These are phyloP conservation scores for Ophiostoma quercus DNA, from an alignment of 2,329 filamentous ascomycete genomes.

Conservation along the genomic window DNA sequence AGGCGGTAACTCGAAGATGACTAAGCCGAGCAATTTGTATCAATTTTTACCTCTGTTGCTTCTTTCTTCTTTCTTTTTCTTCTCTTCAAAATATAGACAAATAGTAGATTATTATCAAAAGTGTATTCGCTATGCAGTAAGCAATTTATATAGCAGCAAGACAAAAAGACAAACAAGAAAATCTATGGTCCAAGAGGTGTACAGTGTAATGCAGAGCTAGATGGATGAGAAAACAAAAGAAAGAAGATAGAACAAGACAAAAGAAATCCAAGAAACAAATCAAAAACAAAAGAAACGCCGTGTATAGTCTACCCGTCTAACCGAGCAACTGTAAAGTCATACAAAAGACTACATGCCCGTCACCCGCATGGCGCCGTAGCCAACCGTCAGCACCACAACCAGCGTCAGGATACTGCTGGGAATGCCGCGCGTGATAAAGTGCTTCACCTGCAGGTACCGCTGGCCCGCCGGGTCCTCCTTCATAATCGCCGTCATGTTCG, in stretches of 20 bases:
- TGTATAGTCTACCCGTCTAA: neutral
- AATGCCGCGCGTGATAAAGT: slow-evolving; percentile 91
- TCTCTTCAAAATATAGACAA: too few species aligned
- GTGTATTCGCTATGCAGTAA: slow-evolving; percentile 4
- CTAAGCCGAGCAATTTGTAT: neutral
- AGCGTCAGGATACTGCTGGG: slow-evolving; percentile 80
- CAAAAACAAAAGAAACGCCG: neutral
- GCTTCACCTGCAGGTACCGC: slow-evolving; percentile 83
- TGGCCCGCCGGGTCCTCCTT: slow-evolving; percentile 95
- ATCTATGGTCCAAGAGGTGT: neutral
- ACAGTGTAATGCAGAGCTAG: neutral
- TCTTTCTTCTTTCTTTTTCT: too few species aligned
- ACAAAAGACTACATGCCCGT: slow-evolving; percentile 33
- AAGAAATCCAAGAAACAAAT: neutral
- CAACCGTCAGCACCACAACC: slow-evolving; percentile 76
- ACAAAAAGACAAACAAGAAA: neutral
- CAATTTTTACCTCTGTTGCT: neutral
- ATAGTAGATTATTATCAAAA: neutral
- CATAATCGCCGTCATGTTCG: slow-evolving; percentile 99
- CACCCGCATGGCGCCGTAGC: slow-evolving; percentile 83
- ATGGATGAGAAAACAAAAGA: neutral
- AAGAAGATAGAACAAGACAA: neutral
- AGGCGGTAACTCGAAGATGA: neutral
- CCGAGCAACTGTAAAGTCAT: neutral
- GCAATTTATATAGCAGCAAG: neutral